Evolutionary conservation across 805 yeast genomes (phyloP).

Genomic region (Saccharomyces cerevisiae): DNA sequence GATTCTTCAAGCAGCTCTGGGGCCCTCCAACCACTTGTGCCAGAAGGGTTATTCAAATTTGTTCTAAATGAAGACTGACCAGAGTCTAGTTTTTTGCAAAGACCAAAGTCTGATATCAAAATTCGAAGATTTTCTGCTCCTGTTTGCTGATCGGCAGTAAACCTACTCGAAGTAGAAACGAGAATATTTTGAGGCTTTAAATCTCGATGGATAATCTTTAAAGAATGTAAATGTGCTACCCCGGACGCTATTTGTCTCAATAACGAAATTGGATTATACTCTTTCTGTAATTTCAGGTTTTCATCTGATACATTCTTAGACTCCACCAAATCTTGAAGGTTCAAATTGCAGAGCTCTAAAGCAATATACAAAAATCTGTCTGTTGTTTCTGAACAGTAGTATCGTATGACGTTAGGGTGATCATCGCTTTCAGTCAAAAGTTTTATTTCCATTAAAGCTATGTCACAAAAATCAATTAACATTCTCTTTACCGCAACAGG

Average conservation of each 20-base stretch:
- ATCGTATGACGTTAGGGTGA: constrained; percentile 89
- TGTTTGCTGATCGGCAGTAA: constrained; percentile 12
- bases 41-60: constrained; percentile 79
- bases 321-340: constrained; percentile 78
- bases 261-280: constrained; percentile 41
- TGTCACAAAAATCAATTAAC: constrained; percentile 86
- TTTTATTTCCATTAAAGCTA: constrained; percentile 86
- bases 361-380: constrained; percentile 90
- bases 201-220: constrained; percentile 91
- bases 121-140: constrained; percentile 47
- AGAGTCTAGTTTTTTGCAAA: constrained; percentile 82
- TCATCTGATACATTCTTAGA: constrained; percentile 32
- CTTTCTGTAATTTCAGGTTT: constrained; percentile 32
- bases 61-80: constrained; percentile 93
- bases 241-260: constrained; percentile 78
- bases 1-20: constrained; percentile 60
- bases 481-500: constrained; percentile 95
- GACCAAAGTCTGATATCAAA: constrained; percentile 89
- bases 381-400: constrained; percentile 85
- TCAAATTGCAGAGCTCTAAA: constrained; percentile 79
- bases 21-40: constrained; percentile 98
- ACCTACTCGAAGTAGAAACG: constrained; percentile 60
- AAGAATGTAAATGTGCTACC: constrained; percentile 72
- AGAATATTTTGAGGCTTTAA: constrained; percentile 89
- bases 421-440: constrained; percentile 89